Evolutionary conservation across 805 yeast species (phyloP), one percentile per base, ranked within the genome.

Genomic region (Suhomyces prunicola): DNA sequence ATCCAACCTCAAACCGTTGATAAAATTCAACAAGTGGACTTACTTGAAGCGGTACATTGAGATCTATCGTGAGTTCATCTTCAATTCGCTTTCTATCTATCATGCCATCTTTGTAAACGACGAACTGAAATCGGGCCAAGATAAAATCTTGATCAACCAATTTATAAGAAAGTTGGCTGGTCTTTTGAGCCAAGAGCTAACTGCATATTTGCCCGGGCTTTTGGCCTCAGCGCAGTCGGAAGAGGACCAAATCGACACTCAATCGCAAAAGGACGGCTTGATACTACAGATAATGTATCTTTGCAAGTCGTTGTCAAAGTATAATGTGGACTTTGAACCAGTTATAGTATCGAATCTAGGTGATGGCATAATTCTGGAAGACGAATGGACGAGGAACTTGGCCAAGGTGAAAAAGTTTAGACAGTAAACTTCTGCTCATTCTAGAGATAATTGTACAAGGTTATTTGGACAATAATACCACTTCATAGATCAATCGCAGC

Each of bases 211-310:
- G 23, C 69, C 68, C 0, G 58, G 58, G 5, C 51, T 62, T 0
- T n/a, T 53, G 27, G 45, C 47, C 10, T 45, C 44, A 1, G 50
- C 46, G 5, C 57, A 51, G 1, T 53, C 49, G 5, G 57, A 55
- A 12, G 71, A 59, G 12, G 60, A 62, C 9, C 68, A 69, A n/a
- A 53, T 78, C 1, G 76, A 72, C 17, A 68, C 68, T 12, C 67
- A 64, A 12, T 67, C 80, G 8, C 75, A 71, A 48, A 77, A 77
- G 31, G 87, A 87, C 52, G 88, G 93, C 0, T 72, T 91, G 22
- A 81, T 92, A 57, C 71, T 93, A 33, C 99, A 93, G 69, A 70
- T 92, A 39, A 84, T 90, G 0, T 93, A 92, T 70, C 89, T 97
- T 58, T 87, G 96, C n/a, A 90, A 87, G 64, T 86, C 96, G 36